These are phyloP conservation scores for Pulveroboletus sp. DNA, from an alignment of 768 basidiomycete species.

Conservation along the genomic window DNA sequence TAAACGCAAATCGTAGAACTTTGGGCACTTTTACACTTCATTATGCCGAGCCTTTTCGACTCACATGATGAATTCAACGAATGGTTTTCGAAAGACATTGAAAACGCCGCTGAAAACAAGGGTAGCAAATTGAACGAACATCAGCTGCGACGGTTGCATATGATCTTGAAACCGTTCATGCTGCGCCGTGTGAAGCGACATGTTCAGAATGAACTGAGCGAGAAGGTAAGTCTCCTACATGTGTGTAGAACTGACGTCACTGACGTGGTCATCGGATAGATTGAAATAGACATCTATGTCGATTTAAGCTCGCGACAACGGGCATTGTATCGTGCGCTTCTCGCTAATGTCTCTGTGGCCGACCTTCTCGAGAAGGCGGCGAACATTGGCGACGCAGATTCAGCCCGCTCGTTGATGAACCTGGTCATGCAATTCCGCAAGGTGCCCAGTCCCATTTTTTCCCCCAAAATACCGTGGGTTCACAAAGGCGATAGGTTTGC, in stretches of 20 bases:
- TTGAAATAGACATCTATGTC: constrained; percentile 93
- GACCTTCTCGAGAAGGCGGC: constrained; percentile 93
- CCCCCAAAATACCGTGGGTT: constrained; percentile 3
- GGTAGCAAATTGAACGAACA: constrained; percentile 91
- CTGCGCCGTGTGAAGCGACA: constrained; percentile 93
- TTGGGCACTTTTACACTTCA: constrained; percentile 98
- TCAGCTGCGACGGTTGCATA: constrained; percentile 90
- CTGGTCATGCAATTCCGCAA: constrained; percentile 99
- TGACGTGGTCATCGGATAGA: constrained; percentile 76
- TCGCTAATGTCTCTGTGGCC: constrained; percentile 90
- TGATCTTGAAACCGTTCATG: constrained; percentile 99
- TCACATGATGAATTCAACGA: constrained; percentile 99
- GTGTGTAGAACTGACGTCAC: constrained; percentile 70
- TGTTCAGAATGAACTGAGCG: constrained; percentile 99
- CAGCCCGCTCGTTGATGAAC: constrained; percentile 95
- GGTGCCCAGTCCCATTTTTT: too few relatives aligned
- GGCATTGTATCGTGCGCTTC: constrained; percentile 80
- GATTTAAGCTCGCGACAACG: constrained; percentile 93
- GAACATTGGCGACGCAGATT: constrained; percentile 85
- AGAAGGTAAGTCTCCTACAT: constrained; percentile 62
- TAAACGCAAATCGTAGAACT: constrained; percentile 55
- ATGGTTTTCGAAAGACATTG: constrained; percentile 99
- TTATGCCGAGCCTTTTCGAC: constrained; percentile 99
- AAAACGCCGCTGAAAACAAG: constrained; percentile 90
- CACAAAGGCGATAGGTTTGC: constrained; percentile 60